These are phyloP conservation scores for Spinellus fusiger DNA, from an alignment of 192 early-diverging fungal species.

Conservation along the genomic window DNA sequence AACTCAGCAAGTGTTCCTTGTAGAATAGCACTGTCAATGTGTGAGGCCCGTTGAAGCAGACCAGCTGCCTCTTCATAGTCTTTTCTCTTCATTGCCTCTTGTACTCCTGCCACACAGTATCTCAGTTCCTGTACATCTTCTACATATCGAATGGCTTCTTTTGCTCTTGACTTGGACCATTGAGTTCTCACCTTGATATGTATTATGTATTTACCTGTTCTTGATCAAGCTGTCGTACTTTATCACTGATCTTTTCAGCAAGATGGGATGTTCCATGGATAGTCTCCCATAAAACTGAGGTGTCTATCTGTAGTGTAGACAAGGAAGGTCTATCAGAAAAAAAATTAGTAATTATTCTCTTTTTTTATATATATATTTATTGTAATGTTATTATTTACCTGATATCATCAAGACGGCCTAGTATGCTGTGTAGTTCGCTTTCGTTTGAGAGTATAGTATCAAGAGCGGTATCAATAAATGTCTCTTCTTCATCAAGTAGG, in stretches of 20 bases:
- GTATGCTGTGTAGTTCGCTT: conserved; percentile 23
- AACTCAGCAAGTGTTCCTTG: conserved; percentile 58
- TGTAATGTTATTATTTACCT: conserved; percentile 32
- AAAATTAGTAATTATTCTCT: background rate
- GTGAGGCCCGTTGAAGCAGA: conserved; percentile 54
- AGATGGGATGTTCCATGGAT: conserved; percentile 61
- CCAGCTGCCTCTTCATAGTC: conserved; percentile 70
- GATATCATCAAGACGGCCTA: conserved; percentile 46
- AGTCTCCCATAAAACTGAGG: conserved; percentile 41
- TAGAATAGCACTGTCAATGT: conserved; percentile 52
- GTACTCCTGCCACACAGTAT: conserved; percentile 60
- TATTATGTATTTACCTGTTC: conserved; percentile 41
- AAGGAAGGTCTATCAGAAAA: conserved; percentile 43
- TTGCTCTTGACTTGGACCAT: conserved; percentile 51
- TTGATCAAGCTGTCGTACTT: conserved; percentile 79
- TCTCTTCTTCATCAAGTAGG: conserved; percentile 57
- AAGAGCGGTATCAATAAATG: conserved; percentile 49
- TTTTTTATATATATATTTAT: background rate
- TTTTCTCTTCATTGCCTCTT: conserved; percentile 48
- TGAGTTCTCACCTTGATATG: background rate
- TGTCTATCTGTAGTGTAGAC: conserved; percentile 40
- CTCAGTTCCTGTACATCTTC: conserved; percentile 72
- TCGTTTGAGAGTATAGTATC: conserved; percentile 50
- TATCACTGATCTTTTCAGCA: conserved; percentile 79
- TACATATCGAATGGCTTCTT: conserved; percentile 60